Conservation (phyloP, 257 asterid genomes). For the Salvia rosmarinus region DNA sequence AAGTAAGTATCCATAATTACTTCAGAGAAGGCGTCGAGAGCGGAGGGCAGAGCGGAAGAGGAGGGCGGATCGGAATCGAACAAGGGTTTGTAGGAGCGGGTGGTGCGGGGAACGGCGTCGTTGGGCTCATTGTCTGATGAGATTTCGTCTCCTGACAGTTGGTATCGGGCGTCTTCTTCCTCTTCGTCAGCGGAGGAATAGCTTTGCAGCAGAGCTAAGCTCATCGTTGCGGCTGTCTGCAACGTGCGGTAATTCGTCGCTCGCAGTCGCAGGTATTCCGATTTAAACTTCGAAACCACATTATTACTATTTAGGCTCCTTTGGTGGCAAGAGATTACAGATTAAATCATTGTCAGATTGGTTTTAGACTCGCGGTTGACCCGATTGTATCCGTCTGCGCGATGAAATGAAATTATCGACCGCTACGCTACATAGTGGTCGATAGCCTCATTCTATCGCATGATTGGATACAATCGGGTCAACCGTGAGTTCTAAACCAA, state of each 20-base stretch:
- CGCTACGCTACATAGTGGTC: no score
- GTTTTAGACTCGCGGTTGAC: no score
- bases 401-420: no score
- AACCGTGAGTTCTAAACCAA: no score
- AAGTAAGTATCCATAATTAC: constrained; percentile 40
- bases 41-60: constrained; percentile 81
- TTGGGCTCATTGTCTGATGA: constrained; percentile 52
- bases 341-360: no score
- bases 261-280: background rate
- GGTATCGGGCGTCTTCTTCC: constrained; percentile 37
- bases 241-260: constrained; percentile 4
- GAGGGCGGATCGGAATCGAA: constrained; percentile 69
- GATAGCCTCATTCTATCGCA: no score
- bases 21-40: constrained; percentile 84
- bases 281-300: background rate
- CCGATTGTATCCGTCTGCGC: no score
- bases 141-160: constrained; percentile 29
- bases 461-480: no score
- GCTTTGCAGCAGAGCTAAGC: constrained; percentile 85
- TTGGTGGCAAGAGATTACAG: no score
- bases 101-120: constrained; percentile 38
- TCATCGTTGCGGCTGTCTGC: constrained; percentile 50
- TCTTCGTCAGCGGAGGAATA: constrained; percentile 91
- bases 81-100: constrained; percentile 72
- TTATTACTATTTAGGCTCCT: no score